Base-by-base conservation (phyloP, 2,329 filamentous ascomycete species). In the Cryphonectria japonica region DNA sequence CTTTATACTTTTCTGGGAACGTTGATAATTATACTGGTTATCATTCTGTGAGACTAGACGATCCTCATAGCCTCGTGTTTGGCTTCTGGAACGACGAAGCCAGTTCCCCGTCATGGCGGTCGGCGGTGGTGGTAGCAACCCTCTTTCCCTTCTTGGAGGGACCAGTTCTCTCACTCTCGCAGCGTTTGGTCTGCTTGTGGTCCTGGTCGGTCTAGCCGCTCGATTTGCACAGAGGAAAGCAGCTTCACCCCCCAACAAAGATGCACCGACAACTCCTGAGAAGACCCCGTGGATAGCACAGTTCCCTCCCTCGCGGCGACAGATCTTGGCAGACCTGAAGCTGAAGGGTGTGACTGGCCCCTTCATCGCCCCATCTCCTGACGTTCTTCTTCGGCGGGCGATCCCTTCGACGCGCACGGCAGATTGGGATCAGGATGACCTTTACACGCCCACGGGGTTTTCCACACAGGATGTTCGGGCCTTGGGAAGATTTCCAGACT, bases 401-500 rank as follows among this genome's bases (percentile, higher is more conserved):
- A 63, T 78, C 8, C 74, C 75, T n/a, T 74, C 74, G 9, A 75
- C 72, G 16, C 68, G 60, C 22, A 69, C 71, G 14, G 66, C 62
- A 39, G 71, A 74, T 41, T 65, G 73, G 50, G 65, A 62, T 26
- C 67, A 62, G 43, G 71, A 75, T 46, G 65, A 73, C 60, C 73
- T 74, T 14, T 76, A 75, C 66, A 77, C 77, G 11, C 76, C 77
- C 6, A 93, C 88, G 59, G 92, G 91, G 1, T 91, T 95, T 76
- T 91, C 91, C 0, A 84, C 91, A 0, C 84, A 85, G 2, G 93
- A 97, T 69, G 85, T 97, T 73, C 87, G 86, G 69, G 85, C 86
- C 0, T 81, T 97, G 1, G 93, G 93, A 0, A 85, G 92, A 74
- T 97, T 97, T 70, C 93, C 93, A 0, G 89, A 95, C 77, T 97